Evolutionary conservation across 495 filamentous ascomycete species (phyloP).

Genomic region (Xanthoparmelia taractica): DNA sequence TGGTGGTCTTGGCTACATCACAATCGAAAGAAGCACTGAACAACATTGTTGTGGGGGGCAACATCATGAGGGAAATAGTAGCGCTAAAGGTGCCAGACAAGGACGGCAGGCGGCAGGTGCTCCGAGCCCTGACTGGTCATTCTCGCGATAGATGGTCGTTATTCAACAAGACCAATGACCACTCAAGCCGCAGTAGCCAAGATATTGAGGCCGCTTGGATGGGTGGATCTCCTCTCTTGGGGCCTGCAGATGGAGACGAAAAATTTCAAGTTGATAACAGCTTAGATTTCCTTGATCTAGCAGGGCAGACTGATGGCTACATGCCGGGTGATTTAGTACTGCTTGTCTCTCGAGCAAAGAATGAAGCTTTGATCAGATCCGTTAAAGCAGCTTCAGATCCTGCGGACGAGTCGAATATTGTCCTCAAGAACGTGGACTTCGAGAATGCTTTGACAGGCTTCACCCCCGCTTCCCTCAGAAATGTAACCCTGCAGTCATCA

Average conservation of each 20-base stretch:
- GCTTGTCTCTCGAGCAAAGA: slow-evolving; percentile 77
- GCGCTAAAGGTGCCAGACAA: slow-evolving; percentile 83
- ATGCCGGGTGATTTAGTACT: slow-evolving; percentile 92
- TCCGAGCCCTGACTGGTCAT: slow-evolving; percentile 54
- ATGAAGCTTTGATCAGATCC: slow-evolving; percentile 79
- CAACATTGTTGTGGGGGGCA: slow-evolving; percentile 68
- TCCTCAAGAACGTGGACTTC: slow-evolving; percentile 66
- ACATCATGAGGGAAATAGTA: slow-evolving; percentile 77
- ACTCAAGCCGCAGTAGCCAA: slow-evolving; percentile 36
- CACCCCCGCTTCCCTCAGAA: slow-evolving; percentile 85
- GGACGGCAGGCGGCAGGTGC: slow-evolving; percentile 71
- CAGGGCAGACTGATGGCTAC: slow-evolving; percentile 90
- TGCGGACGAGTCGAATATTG: slow-evolving; percentile 40
- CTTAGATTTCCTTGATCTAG: slow-evolving; percentile 88
- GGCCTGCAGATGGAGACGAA: slow-evolving; percentile 41
- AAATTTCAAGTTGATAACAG: slow-evolving; percentile 61
- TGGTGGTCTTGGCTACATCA: slow-evolving; percentile 84
- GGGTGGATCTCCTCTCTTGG: slow-evolving; percentile 50
- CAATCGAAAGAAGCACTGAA: slow-evolving; percentile 85
- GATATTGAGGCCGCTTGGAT: slow-evolving; percentile 60
- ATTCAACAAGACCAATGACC: slow-evolving; percentile 29
- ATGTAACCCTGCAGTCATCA: slow-evolving; percentile 84
- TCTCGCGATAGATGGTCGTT: slow-evolving; percentile 23
- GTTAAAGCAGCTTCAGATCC: slow-evolving; percentile 32
- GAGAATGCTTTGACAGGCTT: slow-evolving; percentile 78